Percentiles rank a stretch among this genome's conserved stretches.
Conservation (phyloP, 441 rosid genomes). For the Cnidoscolus chayamansa region DNA sequence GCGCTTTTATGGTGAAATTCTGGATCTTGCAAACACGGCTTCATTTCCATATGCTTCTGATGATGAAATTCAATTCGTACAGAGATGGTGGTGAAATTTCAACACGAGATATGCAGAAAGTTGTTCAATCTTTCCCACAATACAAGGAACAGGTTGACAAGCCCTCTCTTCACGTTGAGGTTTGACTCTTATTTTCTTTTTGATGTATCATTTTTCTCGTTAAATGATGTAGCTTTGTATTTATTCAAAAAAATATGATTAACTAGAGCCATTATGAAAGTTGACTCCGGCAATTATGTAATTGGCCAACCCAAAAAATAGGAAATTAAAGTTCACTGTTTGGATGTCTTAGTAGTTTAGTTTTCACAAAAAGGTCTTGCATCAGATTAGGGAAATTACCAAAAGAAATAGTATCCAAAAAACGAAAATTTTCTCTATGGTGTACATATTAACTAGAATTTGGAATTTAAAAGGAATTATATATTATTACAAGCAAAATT, state of each 20-base stretch:
- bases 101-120: conserved; percentile 86
- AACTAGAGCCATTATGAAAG: not conserved
- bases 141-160: conserved; percentile 94
- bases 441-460: not conserved
- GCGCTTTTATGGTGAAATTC: not conserved
- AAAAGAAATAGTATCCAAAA: too few species aligned
- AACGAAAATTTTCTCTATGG: not conserved
- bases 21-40: not conserved
- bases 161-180: conserved; percentile 97
- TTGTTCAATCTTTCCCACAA: conserved; percentile 97
- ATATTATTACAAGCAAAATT: too few species aligned
- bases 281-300: not conserved
- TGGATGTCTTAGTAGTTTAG: too few species aligned
- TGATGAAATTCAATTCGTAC: conserved; percentile 21
- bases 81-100: conserved; percentile 90
- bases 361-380: not conserved
- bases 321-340: too few species aligned
- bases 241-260: not conserved
- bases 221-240: not conserved
- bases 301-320: not conserved
- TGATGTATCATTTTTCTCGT: not conserved
- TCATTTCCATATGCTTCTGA: conserved; percentile 9
- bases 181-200: conserved; percentile 28
- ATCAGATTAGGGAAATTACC: not conserved
- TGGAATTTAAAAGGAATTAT: not conserved